A percentile compares a stretch with the other conserved stretches of the same genome.
These are phyloP conservation scores for Thinopyrum elongatum DNA, from an alignment of 176 grass and related monocot genomes.

Conservation along the genomic window DNA sequence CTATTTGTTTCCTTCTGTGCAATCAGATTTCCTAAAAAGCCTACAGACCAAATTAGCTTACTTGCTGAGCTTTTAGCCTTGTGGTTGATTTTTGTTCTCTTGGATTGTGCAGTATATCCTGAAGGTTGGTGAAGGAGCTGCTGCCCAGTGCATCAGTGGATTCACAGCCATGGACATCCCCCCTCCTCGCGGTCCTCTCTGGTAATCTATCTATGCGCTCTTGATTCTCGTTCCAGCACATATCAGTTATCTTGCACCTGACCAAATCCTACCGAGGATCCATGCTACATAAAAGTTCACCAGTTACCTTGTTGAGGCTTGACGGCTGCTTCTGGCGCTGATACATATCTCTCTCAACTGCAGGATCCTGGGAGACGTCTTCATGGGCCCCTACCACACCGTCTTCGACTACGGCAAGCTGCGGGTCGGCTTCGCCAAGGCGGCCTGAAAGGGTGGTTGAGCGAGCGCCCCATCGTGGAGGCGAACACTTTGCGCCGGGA, in stretches of 20 bases:
- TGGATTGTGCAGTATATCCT: constrained; percentile 65
- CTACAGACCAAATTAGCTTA: not conserved
- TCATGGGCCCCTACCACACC: constrained; percentile 95
- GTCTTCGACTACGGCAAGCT: constrained; percentile 79
- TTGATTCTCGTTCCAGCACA: not conserved
- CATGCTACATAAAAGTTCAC: not conserved
- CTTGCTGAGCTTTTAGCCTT: not conserved
- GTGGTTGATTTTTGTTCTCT: not conserved
- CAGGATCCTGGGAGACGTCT: constrained; percentile 99
- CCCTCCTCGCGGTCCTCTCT: constrained; percentile 84
- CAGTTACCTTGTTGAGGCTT: not conserved
- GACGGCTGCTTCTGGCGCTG: not conserved
- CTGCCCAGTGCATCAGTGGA: constrained; percentile 91
- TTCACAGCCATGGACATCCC: constrained; percentile 84
- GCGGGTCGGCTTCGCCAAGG: constrained; percentile 75
- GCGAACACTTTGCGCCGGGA: constrained; percentile 21
- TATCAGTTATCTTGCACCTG: not conserved
- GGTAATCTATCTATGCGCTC: constrained; percentile 35
- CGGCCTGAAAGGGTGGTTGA: constrained; percentile 37
- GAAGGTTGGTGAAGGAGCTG: constrained; percentile 69
- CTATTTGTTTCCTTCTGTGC: not conserved
- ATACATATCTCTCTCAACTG: not conserved
- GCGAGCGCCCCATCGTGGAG: not conserved
- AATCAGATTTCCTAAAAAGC: not conserved
- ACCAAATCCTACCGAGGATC: not conserved